phyloP scores from a whole-genome alignment of 441 rosid genomes.

The Pelargonium citronellum region DNA sequence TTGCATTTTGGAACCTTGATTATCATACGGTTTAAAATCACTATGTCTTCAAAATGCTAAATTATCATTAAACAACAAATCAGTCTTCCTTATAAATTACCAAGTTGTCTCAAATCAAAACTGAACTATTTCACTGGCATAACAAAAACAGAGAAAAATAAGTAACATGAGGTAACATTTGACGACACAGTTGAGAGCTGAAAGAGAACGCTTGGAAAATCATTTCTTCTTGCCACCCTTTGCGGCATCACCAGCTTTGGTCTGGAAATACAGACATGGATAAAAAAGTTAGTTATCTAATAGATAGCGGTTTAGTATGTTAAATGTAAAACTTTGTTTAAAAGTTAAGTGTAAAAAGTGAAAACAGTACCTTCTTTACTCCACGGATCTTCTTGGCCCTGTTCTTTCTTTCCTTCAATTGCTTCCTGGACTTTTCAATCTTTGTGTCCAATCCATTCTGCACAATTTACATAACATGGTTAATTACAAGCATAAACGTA shows the following conservation, averaged over 20 bases:
- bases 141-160: neutral
- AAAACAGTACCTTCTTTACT: slow-evolving; percentile 15
- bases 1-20: too few relatives aligned
- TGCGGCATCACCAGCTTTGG: slow-evolving; percentile 75
- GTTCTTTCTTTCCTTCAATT: slow-evolving; percentile 4
- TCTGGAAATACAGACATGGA: slow-evolving; percentile 30
- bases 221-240: slow-evolving; percentile 70
- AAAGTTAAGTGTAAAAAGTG: neutral
- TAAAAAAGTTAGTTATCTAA: neutral
- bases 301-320: neutral
- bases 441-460: slow-evolving; percentile 2
- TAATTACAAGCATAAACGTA: neutral
- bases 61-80: too few relatives aligned
- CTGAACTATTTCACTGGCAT: neutral
- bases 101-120: neutral
- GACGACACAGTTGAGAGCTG: neutral
- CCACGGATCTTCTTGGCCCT: slow-evolving; percentile 4
- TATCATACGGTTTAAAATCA: too few relatives aligned
- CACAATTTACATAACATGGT: neutral
- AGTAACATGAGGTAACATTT: neutral
- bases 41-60: too few relatives aligned
- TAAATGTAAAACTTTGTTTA: neutral
- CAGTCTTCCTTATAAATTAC: neutral
- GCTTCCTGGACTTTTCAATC: slow-evolving; percentile 3
- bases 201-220: slow-evolving; percentile 5